phyloP scores from a whole-genome alignment of 73 alveolate species.

The Effrenium voratum region DNA sequence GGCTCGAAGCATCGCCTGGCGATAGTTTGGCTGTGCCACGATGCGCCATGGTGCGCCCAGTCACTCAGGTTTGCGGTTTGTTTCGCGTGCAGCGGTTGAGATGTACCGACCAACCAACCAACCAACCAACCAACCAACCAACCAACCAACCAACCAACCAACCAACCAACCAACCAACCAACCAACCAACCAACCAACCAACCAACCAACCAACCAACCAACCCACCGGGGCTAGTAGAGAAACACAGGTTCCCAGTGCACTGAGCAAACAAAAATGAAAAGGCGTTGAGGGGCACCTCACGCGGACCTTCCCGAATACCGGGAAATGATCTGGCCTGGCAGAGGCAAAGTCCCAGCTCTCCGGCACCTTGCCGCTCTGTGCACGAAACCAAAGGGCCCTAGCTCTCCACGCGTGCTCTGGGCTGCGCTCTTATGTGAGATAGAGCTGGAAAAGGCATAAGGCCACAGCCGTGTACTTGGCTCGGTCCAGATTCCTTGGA shows the following conservation, averaged over 20 bases:
- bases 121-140: too few relatives aligned
- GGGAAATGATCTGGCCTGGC: neutral
- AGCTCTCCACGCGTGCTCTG: neutral
- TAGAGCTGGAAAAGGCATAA: neutral
- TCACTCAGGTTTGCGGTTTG: too few relatives aligned
- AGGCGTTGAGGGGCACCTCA: neutral
- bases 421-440: neutral
- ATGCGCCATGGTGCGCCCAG: too few relatives aligned
- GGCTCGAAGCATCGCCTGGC: too few relatives aligned
- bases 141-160: too few relatives aligned
- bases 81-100: too few relatives aligned
- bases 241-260: neutral
- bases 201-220: neutral
- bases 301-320: neutral
- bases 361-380: neutral
- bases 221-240: too few relatives aligned
- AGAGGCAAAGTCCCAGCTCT: neutral
- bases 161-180: neutral
- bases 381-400: neutral
- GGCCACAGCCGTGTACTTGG: neutral
- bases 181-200: neutral
- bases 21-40: too few relatives aligned
- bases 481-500: neutral
- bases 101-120: too few relatives aligned
- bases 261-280: too few relatives aligned